Evolutionary conservation across 106 monocot genomes (phyloP).

Genomic region (Dendrobium chrysotoxum): DNA sequence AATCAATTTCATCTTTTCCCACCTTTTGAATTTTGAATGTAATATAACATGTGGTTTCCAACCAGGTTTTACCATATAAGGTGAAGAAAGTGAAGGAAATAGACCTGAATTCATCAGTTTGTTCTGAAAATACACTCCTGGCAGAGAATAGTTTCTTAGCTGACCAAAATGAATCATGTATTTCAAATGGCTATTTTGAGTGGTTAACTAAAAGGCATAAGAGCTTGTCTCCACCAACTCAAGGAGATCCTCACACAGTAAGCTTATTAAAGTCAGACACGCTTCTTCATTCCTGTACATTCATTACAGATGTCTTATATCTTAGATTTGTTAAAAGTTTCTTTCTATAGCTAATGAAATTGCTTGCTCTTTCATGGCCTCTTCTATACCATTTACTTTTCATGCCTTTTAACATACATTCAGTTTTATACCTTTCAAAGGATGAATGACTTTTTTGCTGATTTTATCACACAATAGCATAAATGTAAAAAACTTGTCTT

Average conservation of each 20-base stretch:
- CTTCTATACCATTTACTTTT: no score
- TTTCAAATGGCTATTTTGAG: conserved; percentile 27
- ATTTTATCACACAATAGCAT: no score
- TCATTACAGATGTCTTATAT: no score
- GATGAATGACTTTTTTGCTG: no score
- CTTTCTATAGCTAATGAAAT: no score
- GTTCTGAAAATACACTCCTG: conserved; percentile 56
- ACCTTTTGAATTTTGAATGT: not conserved
- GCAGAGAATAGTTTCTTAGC: conserved; percentile 33
- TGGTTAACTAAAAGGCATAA: conserved; percentile 32
- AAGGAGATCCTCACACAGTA: conserved; percentile 24
- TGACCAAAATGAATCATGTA: conserved; percentile 10
- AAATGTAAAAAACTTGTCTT: no score
- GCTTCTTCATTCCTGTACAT: no score
- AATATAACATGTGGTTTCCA: not conserved
- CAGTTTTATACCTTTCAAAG: no score
- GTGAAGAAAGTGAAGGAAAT: conserved; percentile 34
- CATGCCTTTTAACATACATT: no score
- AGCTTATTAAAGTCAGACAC: not conserved
- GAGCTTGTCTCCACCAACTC: conserved; percentile 15
- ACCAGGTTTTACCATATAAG: conserved; percentile 37
- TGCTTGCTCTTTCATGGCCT: no score
- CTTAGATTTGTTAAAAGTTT: no score
- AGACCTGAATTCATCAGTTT: conserved; percentile 18
- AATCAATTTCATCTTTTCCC: not conserved